These are phyloP conservation scores for Globisporangium heterothallicum DNA, from an alignment of 352 stramenopile genomes.

Conservation along the genomic window DNA sequence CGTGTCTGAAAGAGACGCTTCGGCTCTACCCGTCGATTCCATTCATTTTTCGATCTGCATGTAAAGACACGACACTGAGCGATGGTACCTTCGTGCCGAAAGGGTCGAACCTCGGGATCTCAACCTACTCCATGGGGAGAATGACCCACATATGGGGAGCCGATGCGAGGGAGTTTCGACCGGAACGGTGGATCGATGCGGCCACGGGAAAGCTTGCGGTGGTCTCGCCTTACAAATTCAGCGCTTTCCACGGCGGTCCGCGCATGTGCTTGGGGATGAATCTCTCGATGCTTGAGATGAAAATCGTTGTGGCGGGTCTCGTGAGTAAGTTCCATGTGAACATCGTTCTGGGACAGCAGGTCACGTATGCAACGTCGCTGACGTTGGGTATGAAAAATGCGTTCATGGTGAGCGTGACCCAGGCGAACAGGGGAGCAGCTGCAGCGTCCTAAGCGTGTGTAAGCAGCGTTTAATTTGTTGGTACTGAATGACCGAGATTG, in stretches of 20 bases:
- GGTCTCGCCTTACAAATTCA: slow-evolving; percentile 41
- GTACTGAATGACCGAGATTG: no score
- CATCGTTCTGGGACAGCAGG: slow-evolving; percentile 13
- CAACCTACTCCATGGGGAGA: slow-evolving; percentile 47
- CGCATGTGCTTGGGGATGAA: slow-evolving; percentile 46
- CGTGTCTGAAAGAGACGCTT: slow-evolving; percentile 53
- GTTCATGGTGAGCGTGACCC: slow-evolving; percentile 6
- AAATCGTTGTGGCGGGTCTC: slow-evolving; percentile 39
- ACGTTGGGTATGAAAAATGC: slow-evolving; percentile 23
- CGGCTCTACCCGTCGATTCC: slow-evolving; percentile 50
- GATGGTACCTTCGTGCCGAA: slow-evolving; percentile 64
- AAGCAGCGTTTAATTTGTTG: no score
- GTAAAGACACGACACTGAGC: slow-evolving; percentile 42
- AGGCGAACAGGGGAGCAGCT: neutral
- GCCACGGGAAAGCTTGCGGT: slow-evolving; percentile 20
- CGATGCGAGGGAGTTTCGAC: slow-evolving; percentile 41
- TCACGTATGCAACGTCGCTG: slow-evolving; percentile 28
- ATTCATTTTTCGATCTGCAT: slow-evolving; percentile 27
- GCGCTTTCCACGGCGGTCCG: slow-evolving; percentile 48
- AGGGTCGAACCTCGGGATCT: slow-evolving; percentile 41
- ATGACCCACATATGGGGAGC: slow-evolving; percentile 51
- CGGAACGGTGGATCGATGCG: slow-evolving; percentile 52
- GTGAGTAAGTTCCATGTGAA: slow-evolving; percentile 37
- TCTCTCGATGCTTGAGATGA: slow-evolving; percentile 56
- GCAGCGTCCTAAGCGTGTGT: no score